phyloP scores from a whole-genome alignment of 805 yeast species.

The Zygosaccharomyces bailii region DNA sequence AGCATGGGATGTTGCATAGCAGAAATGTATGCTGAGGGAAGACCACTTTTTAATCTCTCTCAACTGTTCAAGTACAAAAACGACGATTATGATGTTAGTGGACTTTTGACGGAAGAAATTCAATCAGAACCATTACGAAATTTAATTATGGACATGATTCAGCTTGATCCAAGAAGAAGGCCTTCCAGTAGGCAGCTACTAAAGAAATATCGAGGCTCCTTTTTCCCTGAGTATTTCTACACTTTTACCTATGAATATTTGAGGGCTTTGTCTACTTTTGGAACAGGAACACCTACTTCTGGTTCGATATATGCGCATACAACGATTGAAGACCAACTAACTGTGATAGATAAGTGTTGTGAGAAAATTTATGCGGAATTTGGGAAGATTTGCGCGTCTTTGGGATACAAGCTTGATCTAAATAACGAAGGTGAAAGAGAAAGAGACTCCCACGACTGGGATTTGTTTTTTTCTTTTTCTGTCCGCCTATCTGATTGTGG shows the following conservation, averaged over 20 bases:
- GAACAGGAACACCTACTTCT: constrained; percentile 23
- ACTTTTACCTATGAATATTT: constrained; percentile 68
- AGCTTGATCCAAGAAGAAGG: constrained; percentile 59
- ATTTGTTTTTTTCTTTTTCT: constrained; percentile 16
- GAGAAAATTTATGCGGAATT: constrained; percentile 57
- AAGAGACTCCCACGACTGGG: constrained; percentile 6
- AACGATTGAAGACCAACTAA: constrained; percentile 19
- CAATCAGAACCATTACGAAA: constrained; percentile 47
- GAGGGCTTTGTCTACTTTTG: constrained; percentile 36
- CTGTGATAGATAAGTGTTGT: constrained; percentile 37
- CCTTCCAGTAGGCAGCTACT: constrained; percentile 53
- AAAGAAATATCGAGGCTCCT: constrained; percentile 42
- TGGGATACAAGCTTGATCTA: constrained; percentile 18
- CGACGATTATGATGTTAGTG: constrained; percentile 58
- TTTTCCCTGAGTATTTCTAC: constrained; percentile 70
- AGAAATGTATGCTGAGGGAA: constrained; percentile 82
- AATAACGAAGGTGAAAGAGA: background rate
- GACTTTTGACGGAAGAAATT: constrained; percentile 38
- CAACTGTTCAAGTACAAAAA: constrained; percentile 80
- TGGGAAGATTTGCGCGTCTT: constrained; percentile 38
- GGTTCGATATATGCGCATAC: constrained; percentile 19
- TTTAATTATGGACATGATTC: constrained; percentile 61
- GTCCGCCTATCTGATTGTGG: constrained; percentile 16
- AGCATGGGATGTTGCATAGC: constrained; percentile 86
- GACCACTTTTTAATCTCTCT: constrained; percentile 80